Evolutionary conservation across 805 yeast genomes (phyloP).

Genomic region (Candida stauntonica): DNA sequence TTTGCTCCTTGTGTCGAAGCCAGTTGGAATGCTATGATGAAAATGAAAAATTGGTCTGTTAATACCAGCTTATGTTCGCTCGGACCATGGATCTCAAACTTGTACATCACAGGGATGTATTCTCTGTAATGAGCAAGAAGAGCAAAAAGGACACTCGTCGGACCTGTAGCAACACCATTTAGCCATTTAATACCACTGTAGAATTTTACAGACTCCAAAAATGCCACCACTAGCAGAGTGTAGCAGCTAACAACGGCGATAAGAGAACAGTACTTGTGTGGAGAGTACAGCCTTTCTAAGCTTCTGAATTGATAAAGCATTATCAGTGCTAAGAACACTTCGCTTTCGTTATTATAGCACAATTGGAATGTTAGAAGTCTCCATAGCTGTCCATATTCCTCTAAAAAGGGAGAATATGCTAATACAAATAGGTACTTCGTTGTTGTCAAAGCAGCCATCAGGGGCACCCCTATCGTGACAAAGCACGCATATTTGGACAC

Average conservation of each 20-base stretch:
- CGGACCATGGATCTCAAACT: slow-evolving; percentile 28
- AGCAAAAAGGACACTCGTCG: slow-evolving; percentile 32
- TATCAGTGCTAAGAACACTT: slow-evolving; percentile 32
- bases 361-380: slow-evolving; percentile 25
- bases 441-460: slow-evolving; percentile 32
- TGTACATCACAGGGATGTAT: slow-evolving; percentile 37
- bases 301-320: slow-evolving; percentile 35
- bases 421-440: slow-evolving; percentile 32
- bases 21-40: slow-evolving; percentile 31
- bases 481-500: slow-evolving; percentile 28
- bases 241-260: slow-evolving; percentile 17
- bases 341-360: slow-evolving; percentile 28
- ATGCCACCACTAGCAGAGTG: slow-evolving; percentile 10
- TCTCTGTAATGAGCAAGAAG: slow-evolving; percentile 33
- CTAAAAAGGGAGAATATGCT: slow-evolving; percentile 32
- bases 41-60: slow-evolving; percentile 33
- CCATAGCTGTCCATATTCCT: slow-evolving; percentile 30
- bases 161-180: slow-evolving; percentile 27
- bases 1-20: slow-evolving; percentile 28
- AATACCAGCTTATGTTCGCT: slow-evolving; percentile 16
- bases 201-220: slow-evolving; percentile 17
- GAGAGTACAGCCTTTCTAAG: slow-evolving; percentile 35
- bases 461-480: slow-evolving; percentile 26
- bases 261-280: slow-evolving; percentile 30
- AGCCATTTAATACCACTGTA: slow-evolving; percentile 18